A percentile compares a stretch with the other conserved stretches of the same genome.
Evolutionary conservation across 768 basidiomycete species (phyloP).

Genomic region (Tremella mesenterica): DNA sequence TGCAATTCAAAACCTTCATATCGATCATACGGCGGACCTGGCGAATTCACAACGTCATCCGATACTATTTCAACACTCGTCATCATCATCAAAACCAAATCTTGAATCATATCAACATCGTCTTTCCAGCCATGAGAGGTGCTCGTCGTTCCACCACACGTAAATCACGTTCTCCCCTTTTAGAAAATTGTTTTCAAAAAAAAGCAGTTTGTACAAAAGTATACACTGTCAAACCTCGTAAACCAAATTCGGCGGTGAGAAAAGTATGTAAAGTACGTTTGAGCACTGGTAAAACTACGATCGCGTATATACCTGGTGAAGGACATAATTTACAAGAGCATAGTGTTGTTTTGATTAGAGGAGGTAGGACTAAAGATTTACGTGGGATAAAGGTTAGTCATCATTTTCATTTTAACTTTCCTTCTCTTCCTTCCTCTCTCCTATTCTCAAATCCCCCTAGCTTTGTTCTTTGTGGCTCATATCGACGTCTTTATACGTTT

Average conservation of each 20-base stretch:
- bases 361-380: conserved; percentile 92
- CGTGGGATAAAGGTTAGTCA: conserved; percentile 79
- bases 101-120: too few species aligned
- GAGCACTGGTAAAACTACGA: conserved; percentile 73
- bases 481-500: neutral
- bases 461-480: neutral
- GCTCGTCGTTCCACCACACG: conserved; percentile 52
- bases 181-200: conserved; percentile 69
- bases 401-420: too few species aligned
- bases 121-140: conserved; percentile 56
- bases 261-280: conserved; percentile 93
- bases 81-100: too few species aligned
- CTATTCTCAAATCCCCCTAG: neutral
- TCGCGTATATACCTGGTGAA: conserved; percentile 93
- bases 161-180: conserved; percentile 61
- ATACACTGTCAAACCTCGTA: conserved; percentile 75
- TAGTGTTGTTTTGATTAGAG: conserved; percentile 86
- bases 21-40: too few species aligned
- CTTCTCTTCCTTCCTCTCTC: neutral
- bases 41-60: too few species aligned
- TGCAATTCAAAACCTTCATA: too few species aligned
- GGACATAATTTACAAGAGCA: conserved; percentile 98
- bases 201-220: conserved; percentile 80
- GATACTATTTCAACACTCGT: too few species aligned
- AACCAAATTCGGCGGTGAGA: conserved; percentile 96